Percentiles rank a stretch among this genome's conserved stretches.
phyloP scores from a whole-genome alignment of 768 basidiomycete genomes.

The Cantharellus anzutake region DNA sequence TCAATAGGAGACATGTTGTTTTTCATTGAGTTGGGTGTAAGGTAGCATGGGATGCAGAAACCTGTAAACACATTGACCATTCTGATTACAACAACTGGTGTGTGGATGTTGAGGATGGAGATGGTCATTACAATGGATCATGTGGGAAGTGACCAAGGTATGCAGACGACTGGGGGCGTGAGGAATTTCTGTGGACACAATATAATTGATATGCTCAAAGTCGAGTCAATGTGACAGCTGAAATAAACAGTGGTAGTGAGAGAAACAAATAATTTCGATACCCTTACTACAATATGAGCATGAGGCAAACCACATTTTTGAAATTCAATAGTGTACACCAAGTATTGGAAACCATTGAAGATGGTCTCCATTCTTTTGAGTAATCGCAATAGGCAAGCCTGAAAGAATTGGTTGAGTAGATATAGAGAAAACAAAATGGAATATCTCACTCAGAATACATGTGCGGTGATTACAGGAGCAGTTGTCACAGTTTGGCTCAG shows the following conservation, averaged over 20 bases:
- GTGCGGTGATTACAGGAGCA: slow-evolving; percentile 19
- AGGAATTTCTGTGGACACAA: slow-evolving; percentile 21
- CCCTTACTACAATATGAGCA: slow-evolving; percentile 19
- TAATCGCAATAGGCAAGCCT: not conserved
- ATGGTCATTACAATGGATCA: not conserved
- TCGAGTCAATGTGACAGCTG: slow-evolving; percentile 11
- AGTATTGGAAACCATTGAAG: slow-evolving; percentile 11
- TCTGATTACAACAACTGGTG: not conserved
- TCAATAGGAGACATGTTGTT: slow-evolving; percentile 11
- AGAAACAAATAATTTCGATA: not conserved
- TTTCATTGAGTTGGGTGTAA: slow-evolving; percentile 15
- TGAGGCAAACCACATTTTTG: slow-evolving; percentile 26
- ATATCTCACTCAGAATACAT: slow-evolving; percentile 19
- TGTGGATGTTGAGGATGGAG: not conserved
- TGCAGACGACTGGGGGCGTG: slow-evolving; percentile 6
- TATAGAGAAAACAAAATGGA: slow-evolving; percentile 16
- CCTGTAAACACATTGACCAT: not conserved
- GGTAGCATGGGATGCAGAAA: slow-evolving; percentile 11
- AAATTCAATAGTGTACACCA: slow-evolving; percentile 22
- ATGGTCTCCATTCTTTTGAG: slow-evolving; percentile 2
- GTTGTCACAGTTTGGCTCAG: slow-evolving; percentile 21
- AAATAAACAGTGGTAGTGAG: slow-evolving; percentile 12
- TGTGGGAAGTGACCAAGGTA: not conserved
- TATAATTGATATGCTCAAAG: slow-evolving; percentile 15
- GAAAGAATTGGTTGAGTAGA: no score